Conservation (phyloP, 164 flowering plant genomes). For the Vitis rupestris region DNA sequence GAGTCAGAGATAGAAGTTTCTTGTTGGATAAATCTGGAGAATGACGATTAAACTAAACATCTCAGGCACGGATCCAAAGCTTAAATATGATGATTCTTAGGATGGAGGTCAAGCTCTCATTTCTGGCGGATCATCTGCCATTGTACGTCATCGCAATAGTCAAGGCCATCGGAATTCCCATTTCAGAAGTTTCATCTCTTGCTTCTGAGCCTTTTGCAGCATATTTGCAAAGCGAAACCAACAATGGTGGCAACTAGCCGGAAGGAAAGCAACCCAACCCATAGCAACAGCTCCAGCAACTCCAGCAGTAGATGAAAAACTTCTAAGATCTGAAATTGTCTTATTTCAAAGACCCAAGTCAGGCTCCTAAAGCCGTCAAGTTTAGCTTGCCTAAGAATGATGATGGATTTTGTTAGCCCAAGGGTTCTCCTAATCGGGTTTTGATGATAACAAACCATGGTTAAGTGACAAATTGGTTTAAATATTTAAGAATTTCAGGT, state of each 20-base stretch:
- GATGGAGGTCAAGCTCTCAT: conserved; percentile 31
- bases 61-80: too few relatives aligned
- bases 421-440: too few relatives aligned
- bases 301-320: conserved; percentile 68
- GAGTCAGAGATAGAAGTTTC: too few relatives aligned
- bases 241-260: conserved; percentile 30
- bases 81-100: too few relatives aligned
- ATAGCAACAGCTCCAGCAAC: conserved; percentile 10
- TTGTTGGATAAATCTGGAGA: too few relatives aligned
- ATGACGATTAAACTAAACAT: too few relatives aligned
- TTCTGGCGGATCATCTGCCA: conserved; percentile 55
- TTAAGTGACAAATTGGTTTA: too few relatives aligned
- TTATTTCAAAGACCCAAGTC: conserved; percentile 44
- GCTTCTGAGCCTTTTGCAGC: conserved; percentile 18
- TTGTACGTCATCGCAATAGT: conserved; percentile 52
- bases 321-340: conserved; percentile 59
- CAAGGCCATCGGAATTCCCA: conserved; percentile 39
- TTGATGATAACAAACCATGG: too few relatives aligned
- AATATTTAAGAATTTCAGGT: too few relatives aligned
- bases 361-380: conserved; percentile 47
- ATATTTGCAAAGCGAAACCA: conserved; percentile 31
- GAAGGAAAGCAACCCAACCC: conserved; percentile 30
- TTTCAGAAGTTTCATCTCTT: conserved; percentile 36
- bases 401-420: conserved; percentile 11
- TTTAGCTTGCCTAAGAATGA: conserved; percentile 60